These are phyloP conservation scores for Metschnikowia colocasiae DNA, from an alignment of 805 yeast species.

Conservation along the genomic window DNA sequence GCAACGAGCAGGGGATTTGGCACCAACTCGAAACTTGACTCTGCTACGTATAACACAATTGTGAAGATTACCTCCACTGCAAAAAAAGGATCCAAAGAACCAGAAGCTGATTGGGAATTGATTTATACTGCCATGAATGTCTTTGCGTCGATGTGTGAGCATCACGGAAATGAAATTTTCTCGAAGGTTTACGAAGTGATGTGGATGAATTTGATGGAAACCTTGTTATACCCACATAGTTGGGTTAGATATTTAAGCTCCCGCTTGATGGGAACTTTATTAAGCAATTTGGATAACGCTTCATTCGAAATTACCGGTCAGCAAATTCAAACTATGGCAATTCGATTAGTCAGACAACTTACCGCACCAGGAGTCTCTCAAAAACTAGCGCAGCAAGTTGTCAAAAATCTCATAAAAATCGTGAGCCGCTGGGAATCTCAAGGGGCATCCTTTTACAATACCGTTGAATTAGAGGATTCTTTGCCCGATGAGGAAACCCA, in stretches of 20 bases:
- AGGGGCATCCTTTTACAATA: constrained; percentile 32
- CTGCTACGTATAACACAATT: constrained; percentile 26
- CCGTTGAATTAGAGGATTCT: constrained; percentile 16
- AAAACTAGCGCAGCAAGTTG: constrained; percentile 57
- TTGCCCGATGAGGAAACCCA: constrained; percentile 2
- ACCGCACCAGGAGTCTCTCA: constrained; percentile 73
- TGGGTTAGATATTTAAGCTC: constrained; percentile 79
- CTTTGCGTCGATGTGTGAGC: constrained; percentile 41
- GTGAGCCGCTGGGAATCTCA: constrained; percentile 58
- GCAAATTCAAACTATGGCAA: constrained; percentile 65
- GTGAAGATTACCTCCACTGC: constrained; percentile 26
- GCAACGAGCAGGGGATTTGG: constrained; percentile 46
- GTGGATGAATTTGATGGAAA: constrained; percentile 52
- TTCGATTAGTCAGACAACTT: constrained; percentile 69
- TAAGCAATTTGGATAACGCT: constrained; percentile 38
- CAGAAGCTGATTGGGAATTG: constrained; percentile 67
- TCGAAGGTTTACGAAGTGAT: constrained; percentile 27
- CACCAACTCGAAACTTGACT: constrained; percentile 36
- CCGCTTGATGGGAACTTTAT: constrained; percentile 52
- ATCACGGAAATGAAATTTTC: constrained; percentile 31
- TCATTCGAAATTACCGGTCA: constrained; percentile 35
- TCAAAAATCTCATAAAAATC: constrained; percentile 62
- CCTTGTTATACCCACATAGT: constrained; percentile 79
- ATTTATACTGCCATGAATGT: constrained; percentile 63
- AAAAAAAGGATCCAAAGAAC: constrained; percentile 32